A percentile compares a stretch with the other conserved stretches of the same genome.
Conservation (phyloP, 495 filamentous ascomycete species). For the Podospora tetraspora region DNA sequence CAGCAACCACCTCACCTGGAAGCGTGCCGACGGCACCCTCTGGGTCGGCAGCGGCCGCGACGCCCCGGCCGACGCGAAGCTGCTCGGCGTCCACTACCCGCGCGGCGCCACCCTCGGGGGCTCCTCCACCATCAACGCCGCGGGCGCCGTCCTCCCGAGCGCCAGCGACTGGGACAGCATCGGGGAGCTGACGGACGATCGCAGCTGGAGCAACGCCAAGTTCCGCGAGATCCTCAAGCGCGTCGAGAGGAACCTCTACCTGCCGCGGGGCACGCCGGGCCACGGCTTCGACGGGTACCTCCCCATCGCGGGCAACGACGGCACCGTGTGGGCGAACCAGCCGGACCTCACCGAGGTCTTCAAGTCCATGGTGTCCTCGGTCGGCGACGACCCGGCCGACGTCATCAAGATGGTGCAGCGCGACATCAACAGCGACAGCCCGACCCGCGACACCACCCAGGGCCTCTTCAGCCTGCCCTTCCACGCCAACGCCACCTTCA, state of each 20-base stretch:
- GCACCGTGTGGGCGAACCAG: constrained; percentile 37
- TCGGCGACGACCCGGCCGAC: constrained; percentile 19
- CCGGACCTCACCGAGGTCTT: constrained; percentile 35
- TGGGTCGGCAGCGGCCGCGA: constrained; percentile 28
- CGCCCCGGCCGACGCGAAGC: constrained; percentile 35
- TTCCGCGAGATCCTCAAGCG: constrained; percentile 44
- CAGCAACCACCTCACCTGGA: constrained; percentile 36
- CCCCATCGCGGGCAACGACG: constrained; percentile 29
- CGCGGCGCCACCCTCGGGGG: constrained; percentile 45
- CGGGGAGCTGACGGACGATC: constrained; percentile 40
- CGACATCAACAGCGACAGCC: constrained; percentile 46
- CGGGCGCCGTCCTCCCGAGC: constrained; percentile 33
- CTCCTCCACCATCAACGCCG: constrained; percentile 42
- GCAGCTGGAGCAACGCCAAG: constrained; percentile 36
- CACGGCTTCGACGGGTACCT: constrained; percentile 58
- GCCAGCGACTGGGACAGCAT: constrained; percentile 46
- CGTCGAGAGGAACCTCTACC: constrained; percentile 52
- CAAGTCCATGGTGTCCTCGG: constrained; percentile 18
- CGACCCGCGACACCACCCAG: constrained; percentile 23
- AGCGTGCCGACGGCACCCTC: constrained; percentile 25
- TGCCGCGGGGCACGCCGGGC: constrained; percentile 34
- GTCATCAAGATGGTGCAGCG: constrained; percentile 19
- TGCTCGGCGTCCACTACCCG: constrained; percentile 46
- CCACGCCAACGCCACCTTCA: constrained; percentile 29
- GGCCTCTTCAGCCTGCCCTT: constrained; percentile 35